A percentile compares a stretch with the other conserved stretches of the same genome.
These are phyloP conservation scores for Botrytis aclada DNA, from an alignment of 2,329 filamentous ascomycete genomes.

Conservation along the genomic window DNA sequence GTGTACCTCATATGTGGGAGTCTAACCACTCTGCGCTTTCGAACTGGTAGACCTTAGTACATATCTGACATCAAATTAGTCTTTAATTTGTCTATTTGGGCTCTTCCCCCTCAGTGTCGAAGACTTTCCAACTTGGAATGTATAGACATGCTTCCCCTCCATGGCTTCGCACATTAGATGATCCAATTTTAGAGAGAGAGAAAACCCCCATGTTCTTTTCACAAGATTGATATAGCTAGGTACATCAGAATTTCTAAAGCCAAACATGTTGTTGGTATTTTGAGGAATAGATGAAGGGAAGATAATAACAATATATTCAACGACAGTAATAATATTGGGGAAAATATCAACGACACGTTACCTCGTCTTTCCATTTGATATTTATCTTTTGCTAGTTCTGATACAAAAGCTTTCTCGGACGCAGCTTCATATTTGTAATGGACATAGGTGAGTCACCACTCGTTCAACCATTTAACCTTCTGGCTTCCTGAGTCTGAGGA, in stretches of 20 bases:
- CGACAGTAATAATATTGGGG: not conserved
- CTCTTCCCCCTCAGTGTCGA: not conserved
- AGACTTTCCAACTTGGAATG: not conserved
- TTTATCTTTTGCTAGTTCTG: not conserved
- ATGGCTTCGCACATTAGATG: not conserved
- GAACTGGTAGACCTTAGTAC: no score
- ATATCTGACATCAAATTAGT: no score
- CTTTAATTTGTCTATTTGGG: no score
- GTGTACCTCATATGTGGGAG: rapidly evolving
- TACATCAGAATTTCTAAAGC: not conserved
- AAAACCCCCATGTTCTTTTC: not conserved
- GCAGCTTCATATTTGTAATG: not conserved
- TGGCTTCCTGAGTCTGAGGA: no score
- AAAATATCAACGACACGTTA: not conserved
- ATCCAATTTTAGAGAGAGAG: not conserved
- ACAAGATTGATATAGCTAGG: not conserved
- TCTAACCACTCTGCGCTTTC: no score
- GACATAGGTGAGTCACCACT: not conserved
- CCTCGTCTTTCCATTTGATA: not conserved
- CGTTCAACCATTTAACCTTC: no score
- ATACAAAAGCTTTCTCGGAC: not conserved
- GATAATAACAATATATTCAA: not conserved
- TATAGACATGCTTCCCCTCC: not conserved
- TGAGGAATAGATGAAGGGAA: not conserved
- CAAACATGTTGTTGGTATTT: not conserved